Evolutionary conservation across 2,329 filamentous ascomycete genomes (phyloP).

Genomic region (Arthrobotrys pseudoclavata): DNA sequence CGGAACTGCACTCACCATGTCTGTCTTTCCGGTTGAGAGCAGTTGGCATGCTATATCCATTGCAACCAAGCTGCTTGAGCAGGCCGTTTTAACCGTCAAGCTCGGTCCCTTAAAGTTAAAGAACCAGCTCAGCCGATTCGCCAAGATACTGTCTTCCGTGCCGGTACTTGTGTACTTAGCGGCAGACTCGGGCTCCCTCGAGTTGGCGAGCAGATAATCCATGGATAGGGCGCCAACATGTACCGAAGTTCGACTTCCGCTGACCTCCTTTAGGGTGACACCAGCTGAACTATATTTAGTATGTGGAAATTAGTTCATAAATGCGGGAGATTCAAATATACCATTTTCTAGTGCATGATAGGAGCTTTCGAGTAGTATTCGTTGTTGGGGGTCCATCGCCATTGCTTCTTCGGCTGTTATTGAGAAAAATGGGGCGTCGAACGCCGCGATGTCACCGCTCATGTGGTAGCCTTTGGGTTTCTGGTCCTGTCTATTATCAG

Average conservation of each 20-base stretch:
- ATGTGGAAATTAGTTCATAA: no score
- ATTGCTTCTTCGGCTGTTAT: conserved; percentile 86
- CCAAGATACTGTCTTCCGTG: conserved; percentile 68
- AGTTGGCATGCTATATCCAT: conserved; percentile 71
- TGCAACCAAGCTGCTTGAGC: conserved; percentile 71
- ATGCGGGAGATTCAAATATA: not conserved
- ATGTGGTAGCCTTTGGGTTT: conserved; percentile 63
- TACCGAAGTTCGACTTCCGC: conserved; percentile 59
- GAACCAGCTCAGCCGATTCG: conserved; percentile 67
- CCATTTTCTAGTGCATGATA: conserved; percentile 87
- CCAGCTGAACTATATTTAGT: not conserved
- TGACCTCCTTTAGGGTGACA: conserved; percentile 60
- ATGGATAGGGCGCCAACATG: conserved; percentile 33
- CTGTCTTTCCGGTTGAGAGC: conserved; percentile 67
- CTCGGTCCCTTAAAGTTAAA: conserved; percentile 65
- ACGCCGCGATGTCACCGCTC: conserved; percentile 80
- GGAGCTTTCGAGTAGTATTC: conserved; percentile 80
- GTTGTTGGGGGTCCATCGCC: conserved; percentile 83
- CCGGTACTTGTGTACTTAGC: conserved; percentile 65
- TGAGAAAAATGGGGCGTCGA: conserved; percentile 86
- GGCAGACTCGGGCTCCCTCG: conserved; percentile 65
- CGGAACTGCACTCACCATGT: conserved; percentile 56
- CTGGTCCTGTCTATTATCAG: not conserved
- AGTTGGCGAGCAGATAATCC: conserved; percentile 43
- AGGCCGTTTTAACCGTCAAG: conserved; percentile 71